Conservation (phyloP, 495 filamentous ascomycete species). For the Acidiella bohemica region DNA sequence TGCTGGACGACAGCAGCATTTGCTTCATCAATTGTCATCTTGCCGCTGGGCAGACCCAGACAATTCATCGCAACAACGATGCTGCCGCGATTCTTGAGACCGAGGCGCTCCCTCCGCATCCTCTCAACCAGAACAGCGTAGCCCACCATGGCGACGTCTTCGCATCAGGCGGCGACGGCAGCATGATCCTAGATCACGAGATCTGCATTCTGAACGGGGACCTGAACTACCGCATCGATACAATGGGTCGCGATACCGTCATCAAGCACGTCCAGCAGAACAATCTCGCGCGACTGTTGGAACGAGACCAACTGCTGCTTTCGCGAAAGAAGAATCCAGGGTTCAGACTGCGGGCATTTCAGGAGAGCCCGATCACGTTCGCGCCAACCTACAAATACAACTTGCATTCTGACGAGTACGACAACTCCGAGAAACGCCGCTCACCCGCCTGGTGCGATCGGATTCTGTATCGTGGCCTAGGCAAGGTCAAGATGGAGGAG, state of each 20-base stretch:
- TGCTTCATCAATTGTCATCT: slow-evolving; percentile 98
- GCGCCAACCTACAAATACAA: slow-evolving; percentile 85
- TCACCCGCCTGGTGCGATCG: slow-evolving; percentile 97
- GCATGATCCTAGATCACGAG: slow-evolving; percentile 94
- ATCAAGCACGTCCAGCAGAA: slow-evolving; percentile 65
- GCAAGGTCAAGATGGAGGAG: slow-evolving; percentile 71
- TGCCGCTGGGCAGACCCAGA: slow-evolving; percentile 83
- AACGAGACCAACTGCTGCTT: slow-evolving; percentile 84
- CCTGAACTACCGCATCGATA: slow-evolving; percentile 95
- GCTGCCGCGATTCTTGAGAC: slow-evolving; percentile 80
- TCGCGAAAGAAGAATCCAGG: slow-evolving; percentile 74
- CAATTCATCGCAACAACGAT: slow-evolving; percentile 82
- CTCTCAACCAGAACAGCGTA: slow-evolving; percentile 65
- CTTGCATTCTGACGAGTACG: slow-evolving; percentile 85
- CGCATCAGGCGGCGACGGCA: slow-evolving; percentile 80
- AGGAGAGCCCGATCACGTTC: slow-evolving; percentile 76
- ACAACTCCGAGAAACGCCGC: slow-evolving; percentile 85
- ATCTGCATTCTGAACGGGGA: slow-evolving; percentile 93
- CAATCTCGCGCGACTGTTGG: slow-evolving; percentile 80
- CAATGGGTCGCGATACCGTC: slow-evolving; percentile 85
- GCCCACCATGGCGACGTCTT: slow-evolving; percentile 60
- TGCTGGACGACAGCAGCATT: slow-evolving; percentile 79
- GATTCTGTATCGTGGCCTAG: slow-evolving; percentile 70
- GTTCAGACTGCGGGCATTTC: slow-evolving; percentile 75
- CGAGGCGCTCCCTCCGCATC: slow-evolving; percentile 51